phyloP scores from a whole-genome alignment of 257 asterid species.

The Solanum clarkiae region DNA sequence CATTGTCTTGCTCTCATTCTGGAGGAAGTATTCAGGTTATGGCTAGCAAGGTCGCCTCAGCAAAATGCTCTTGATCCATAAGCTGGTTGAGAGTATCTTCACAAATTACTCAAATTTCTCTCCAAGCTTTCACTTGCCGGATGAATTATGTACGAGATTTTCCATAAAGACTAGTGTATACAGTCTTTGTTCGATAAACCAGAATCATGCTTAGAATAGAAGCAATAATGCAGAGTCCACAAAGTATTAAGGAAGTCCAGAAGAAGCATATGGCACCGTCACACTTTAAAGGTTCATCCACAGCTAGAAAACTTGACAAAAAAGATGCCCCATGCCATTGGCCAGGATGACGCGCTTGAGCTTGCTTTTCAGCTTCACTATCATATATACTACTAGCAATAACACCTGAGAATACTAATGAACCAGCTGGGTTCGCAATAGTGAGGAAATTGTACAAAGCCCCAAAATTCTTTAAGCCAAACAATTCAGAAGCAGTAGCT shows the following conservation, averaged over 20 bases:
- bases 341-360: slow-evolving; percentile 19
- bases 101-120: not conserved
- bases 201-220: slow-evolving; percentile 59
- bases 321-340: slow-evolving; percentile 19
- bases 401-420: slow-evolving; percentile 36
- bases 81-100: not conserved
- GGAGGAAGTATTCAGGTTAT: not conserved
- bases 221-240: slow-evolving; percentile 68
- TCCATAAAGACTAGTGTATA: slow-evolving; percentile 53
- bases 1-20: not conserved
- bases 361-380: slow-evolving; percentile 45
- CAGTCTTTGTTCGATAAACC: slow-evolving; percentile 63
- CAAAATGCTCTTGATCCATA: not conserved
- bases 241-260: slow-evolving; percentile 62
- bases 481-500: slow-evolving; percentile 81
- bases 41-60: not conserved
- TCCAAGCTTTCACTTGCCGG: not conserved
- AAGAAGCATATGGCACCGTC: slow-evolving; percentile 70
- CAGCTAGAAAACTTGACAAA: slow-evolving; percentile 22
- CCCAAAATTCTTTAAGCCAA: slow-evolving; percentile 81
- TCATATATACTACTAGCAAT: slow-evolving; percentile 41
- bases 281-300: slow-evolving; percentile 53
- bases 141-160: slow-evolving; percentile 19
- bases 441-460: slow-evolving; percentile 44
- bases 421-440: slow-evolving; percentile 40